These are phyloP conservation scores for Eucalyptus tenuipes DNA, from an alignment of 345 rosid species.

Conservation along the genomic window DNA sequence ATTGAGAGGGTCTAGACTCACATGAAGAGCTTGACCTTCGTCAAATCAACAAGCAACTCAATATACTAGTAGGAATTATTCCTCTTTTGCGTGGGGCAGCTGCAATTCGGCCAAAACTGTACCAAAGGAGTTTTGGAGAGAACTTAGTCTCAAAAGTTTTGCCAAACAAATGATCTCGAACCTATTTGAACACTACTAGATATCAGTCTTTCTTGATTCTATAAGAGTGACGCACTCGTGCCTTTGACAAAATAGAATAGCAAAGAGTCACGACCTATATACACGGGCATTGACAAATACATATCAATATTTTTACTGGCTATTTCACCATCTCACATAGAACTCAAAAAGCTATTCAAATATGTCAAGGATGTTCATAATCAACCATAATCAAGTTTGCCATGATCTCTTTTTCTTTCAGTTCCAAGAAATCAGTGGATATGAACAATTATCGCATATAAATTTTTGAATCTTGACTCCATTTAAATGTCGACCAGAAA, in stretches of 20 bases:
- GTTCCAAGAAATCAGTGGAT: no score
- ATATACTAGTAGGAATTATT: neutral
- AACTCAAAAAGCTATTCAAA: neutral
- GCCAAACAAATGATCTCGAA: neutral
- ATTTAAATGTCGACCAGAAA: no score
- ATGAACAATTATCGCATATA: no score
- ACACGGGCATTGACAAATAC: neutral
- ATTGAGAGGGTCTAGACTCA: neutral
- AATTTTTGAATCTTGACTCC: no score
- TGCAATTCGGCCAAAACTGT: neutral
- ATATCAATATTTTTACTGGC: neutral
- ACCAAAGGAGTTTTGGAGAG: neutral
- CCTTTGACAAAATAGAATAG: neutral
- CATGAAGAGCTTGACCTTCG: neutral
- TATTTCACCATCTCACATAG: neutral
- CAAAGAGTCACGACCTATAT: neutral
- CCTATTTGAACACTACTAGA: neutral
- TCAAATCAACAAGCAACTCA: neutral
- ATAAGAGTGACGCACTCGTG: neutral
- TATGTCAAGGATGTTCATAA: neutral
- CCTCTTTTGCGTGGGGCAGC: neutral
- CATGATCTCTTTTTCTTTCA: neutral
- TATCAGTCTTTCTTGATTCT: neutral
- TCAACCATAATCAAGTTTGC: neutral
- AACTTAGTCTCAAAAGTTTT: neutral